phyloP scores from a whole-genome alignment of 768 basidiomycete genomes.

The Calocybe gangraenosa region DNA sequence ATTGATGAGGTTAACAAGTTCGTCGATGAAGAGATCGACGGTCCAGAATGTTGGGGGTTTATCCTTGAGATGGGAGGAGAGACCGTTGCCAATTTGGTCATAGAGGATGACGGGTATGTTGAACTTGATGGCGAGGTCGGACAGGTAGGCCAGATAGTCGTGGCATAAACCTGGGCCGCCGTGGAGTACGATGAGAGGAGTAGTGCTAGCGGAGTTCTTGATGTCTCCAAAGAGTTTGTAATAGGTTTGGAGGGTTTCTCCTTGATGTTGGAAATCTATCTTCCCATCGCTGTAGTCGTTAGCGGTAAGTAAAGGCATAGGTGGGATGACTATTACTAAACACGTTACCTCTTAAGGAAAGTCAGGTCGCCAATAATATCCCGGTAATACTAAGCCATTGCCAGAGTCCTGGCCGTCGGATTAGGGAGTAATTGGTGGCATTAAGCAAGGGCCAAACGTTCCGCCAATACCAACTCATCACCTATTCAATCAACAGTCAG shows the following conservation, averaged over 20 bases:
- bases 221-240: slow-evolving; percentile 12
- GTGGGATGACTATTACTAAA: too few species aligned
- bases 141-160: slow-evolving; percentile 38
- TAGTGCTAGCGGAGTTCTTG: neutral
- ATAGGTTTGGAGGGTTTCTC: slow-evolving; percentile 11
- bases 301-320: too few species aligned
- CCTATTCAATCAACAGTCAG: too few species aligned
- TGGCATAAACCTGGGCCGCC: slow-evolving; percentile 45
- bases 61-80: slow-evolving; percentile 46
- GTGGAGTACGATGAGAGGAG: slow-evolving; percentile 37
- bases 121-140: slow-evolving; percentile 30
- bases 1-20: slow-evolving; percentile 45
- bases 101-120: slow-evolving; percentile 47
- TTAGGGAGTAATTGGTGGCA: too few species aligned
- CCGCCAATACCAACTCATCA: too few species aligned
- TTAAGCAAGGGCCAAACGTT: too few species aligned
- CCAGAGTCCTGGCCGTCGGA: too few species aligned
- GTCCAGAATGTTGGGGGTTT: slow-evolving; percentile 13
- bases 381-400: too few species aligned
- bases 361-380: too few species aligned
- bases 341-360: too few species aligned
- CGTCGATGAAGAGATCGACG: slow-evolving; percentile 44
- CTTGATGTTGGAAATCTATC: slow-evolving; percentile 7
- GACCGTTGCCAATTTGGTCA: slow-evolving; percentile 51
- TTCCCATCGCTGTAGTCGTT: too few species aligned